These are phyloP conservation scores for Salix purpurea DNA, from an alignment of 345 rosid species.

Conservation along the genomic window DNA sequence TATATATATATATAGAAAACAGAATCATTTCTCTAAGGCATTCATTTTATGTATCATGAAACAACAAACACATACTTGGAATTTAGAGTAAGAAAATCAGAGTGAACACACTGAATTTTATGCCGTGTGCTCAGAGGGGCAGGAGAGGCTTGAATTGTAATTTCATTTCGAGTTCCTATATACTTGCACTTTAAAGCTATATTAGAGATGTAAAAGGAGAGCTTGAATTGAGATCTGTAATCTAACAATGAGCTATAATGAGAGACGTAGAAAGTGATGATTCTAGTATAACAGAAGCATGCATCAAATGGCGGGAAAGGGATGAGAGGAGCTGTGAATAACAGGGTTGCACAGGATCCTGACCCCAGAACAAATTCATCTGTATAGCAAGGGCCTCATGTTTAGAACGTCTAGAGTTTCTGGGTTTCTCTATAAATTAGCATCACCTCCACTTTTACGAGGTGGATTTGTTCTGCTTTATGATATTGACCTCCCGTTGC, in stretches of 20 bases:
- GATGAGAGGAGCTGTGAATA: not conserved
- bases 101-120: too few species aligned
- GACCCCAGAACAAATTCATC: not conserved
- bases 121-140: not conserved
- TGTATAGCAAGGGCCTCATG: not conserved
- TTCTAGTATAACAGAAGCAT: too few species aligned
- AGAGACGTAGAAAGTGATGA: too few species aligned
- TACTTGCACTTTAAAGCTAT: not conserved
- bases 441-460: not conserved
- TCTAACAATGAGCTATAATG: not conserved
- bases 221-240: not conserved
- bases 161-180: not conserved
- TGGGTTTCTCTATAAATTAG: not conserved
- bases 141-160: not conserved
- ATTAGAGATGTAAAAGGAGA: not conserved
- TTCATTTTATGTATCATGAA: too few species aligned
- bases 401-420: not conserved
- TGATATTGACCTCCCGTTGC: not conserved
- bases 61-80: too few species aligned
- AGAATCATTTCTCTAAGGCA: too few species aligned
- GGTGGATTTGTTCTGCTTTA: not conserved
- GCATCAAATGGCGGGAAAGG: too few species aligned
- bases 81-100: too few species aligned
- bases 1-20: too few species aligned
- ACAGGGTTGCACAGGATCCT: not conserved